These are phyloP conservation scores for Plantago major DNA, from an alignment of 257 asterid genomes.

Conservation along the genomic window DNA sequence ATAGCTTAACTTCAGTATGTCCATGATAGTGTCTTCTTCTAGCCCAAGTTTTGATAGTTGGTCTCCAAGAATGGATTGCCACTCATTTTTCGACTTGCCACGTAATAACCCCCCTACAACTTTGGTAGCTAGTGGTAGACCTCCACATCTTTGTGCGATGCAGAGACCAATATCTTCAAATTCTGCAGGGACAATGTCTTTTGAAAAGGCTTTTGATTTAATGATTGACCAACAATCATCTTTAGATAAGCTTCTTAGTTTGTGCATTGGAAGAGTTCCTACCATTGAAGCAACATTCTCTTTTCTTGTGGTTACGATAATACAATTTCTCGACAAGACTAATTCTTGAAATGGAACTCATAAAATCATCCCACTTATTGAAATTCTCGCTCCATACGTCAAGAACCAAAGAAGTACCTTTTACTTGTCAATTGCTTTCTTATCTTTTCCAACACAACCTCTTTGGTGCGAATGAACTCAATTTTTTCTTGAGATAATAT, in stretches of 20 bases:
- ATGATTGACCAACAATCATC: conserved; percentile 25
- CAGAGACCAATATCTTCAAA: conserved; percentile 16
- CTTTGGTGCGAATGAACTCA: conserved; percentile 9
- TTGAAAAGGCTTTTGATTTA: conserved; percentile 1
- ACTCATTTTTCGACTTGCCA: too few species aligned
- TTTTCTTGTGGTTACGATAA: background rate
- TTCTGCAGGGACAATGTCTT: background rate
- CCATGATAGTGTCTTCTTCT: background rate
- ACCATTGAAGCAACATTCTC: conserved; percentile 15
- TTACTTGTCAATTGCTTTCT: background rate
- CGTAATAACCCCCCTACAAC: conserved; percentile 29
- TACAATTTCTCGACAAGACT: background rate
- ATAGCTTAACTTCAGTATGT: conserved; percentile 28
- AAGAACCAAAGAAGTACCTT: background rate
- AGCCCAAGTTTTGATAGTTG: background rate
- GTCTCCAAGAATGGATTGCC: conserved; percentile 12
- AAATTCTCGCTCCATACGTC: background rate
- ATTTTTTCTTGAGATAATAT: conserved; percentile 3
- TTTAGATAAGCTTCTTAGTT: conserved; percentile 16
- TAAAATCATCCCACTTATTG: background rate
- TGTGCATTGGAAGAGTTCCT: background rate
- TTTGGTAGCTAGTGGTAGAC: conserved; percentile 32
- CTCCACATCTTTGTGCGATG: conserved; percentile 29
- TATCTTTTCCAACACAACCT: too few species aligned
- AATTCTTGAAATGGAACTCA: background rate